Evolutionary conservation across 805 yeast species (phyloP).

Genomic region (Nakazawaea ishiwadae): DNA sequence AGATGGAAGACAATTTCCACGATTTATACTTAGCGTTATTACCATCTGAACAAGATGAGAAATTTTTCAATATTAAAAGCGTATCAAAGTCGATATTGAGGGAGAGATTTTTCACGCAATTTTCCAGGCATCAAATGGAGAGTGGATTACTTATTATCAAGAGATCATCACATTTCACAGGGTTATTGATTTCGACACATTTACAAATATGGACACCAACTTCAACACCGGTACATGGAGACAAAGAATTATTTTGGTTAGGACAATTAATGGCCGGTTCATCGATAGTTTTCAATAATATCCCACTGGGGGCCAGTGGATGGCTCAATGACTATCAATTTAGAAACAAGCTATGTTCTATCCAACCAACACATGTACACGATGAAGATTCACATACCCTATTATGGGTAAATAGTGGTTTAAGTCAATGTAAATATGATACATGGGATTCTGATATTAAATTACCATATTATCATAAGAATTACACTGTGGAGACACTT

Average conservation of each 20-base stretch:
- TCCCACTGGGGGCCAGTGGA: conserved; percentile 56
- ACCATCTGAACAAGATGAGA: conserved; percentile 37
- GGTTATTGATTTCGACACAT: conserved; percentile 38
- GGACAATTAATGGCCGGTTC: conserved; percentile 57
- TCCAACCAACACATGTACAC: conserved; percentile 58
- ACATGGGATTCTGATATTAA: conserved; percentile 31
- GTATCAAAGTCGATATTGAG: no score
- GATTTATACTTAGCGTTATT: conserved; percentile 40
- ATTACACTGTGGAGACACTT: conserved; percentile 24
- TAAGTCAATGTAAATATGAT: conserved; percentile 49
- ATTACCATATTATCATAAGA: conserved; percentile 26
- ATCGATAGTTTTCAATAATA: conserved; percentile 42
- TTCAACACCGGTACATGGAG: conserved; percentile 66
- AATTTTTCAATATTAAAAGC: conserved; percentile 30
- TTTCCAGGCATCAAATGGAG: conserved; percentile 42
- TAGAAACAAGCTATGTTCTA: conserved; percentile 16
- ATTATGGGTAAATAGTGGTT: conserved; percentile 73
- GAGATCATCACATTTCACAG: conserved; percentile 42
- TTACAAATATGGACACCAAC: conserved; percentile 39
- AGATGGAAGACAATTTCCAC: conserved; percentile 22
- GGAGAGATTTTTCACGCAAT: conserved; percentile 38
- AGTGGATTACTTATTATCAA: conserved; percentile 45
- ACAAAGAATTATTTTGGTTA: conserved; percentile 74
- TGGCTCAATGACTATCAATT: conserved; percentile 14
- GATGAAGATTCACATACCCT: conserved; percentile 39